Base-by-base conservation (phyloP, 1,139 yeast species). In the Yamadazyma oceani region DNA sequence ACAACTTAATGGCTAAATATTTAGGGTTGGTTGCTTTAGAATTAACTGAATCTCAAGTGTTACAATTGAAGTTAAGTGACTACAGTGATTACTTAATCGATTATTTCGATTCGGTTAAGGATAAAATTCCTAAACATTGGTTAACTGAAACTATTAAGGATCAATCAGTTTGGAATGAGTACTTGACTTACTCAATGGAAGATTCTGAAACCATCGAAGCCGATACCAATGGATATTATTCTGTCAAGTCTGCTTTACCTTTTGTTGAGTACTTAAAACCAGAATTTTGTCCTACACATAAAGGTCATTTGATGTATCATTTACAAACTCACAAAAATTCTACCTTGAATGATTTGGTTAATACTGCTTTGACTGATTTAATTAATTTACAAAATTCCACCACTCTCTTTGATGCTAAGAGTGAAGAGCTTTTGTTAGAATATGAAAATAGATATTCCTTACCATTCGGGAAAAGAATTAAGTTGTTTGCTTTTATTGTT, bases 1-100 rank as follows among this genome's bases (percentile, higher is more conserved):
- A 82, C 46, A 75, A 73, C 46, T 64, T 76, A 15, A 57, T 80
- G 39, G 79, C 88, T 3, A 79, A 78, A 49, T 78, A 75, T 51
- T 59, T 76, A 38, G 84, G 88, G 0, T 62, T 82, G 38, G 55
- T 80, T 12, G 63, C 73, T 1, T 59, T 83, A 40, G 71, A 69
- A 38, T 55, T 82, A 36, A 64, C 75, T 46, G 85, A 82, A 46
- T 68, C 62, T 34, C 84, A 80, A 50, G 65, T 83, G 4, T 57
- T 76, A 6, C 61, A 62, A 26, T 62, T 75, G 38, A 56, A 57
- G 14, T 45, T 70, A 4, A 24, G 46, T 3, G 71, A 65, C 31
- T 75, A 75, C 44, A 55, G 75, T 8, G 39, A 47, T 7, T 61
- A 61, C 26, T 57, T 70, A 48, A 27, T 47, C 14, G 42, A 45